Conservation (phyloP, 129 eudicot genomes). For the Flaveria trinervia region DNA sequence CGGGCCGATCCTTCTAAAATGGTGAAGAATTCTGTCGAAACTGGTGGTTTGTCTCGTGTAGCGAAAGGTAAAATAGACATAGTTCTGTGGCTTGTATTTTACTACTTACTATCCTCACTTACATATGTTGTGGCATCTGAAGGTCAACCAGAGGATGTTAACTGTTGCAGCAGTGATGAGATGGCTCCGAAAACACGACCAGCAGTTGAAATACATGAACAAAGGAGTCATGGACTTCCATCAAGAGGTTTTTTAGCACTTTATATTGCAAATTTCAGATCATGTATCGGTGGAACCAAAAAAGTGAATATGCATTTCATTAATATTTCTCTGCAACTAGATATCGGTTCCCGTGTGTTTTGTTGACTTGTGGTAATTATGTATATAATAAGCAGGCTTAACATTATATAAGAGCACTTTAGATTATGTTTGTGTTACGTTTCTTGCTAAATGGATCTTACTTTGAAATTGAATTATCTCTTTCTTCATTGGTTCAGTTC, state of each 20-base stretch:
- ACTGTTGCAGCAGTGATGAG: conserved; percentile 65
- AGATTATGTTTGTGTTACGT: not conserved
- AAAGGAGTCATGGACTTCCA: conserved; percentile 48
- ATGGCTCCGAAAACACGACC: conserved; percentile 58
- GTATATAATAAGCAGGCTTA: not conserved
- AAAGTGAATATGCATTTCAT: not conserved
- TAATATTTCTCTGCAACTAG: conserved; percentile 10
- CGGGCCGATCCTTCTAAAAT: conserved; percentile 50
- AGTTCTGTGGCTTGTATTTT: conserved; percentile 3
- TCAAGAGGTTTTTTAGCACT: conserved; percentile 54
- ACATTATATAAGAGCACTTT: not conserved
- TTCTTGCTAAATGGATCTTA: conserved; percentile 4
- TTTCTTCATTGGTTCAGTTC: conserved; percentile 51
- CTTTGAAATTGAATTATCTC: not conserved
- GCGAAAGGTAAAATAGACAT: conserved; percentile 44
- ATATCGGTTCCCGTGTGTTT: not conserved
- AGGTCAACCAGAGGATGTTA: conserved; percentile 43
- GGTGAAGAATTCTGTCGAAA: conserved; percentile 41
- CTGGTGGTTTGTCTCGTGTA: conserved; percentile 37
- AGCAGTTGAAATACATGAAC: conserved; percentile 51
- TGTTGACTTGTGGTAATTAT: not conserved
- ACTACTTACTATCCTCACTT: not conserved
- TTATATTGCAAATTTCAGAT: not conserved
- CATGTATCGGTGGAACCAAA: not conserved
- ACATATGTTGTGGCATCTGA: conserved; percentile 57